Percentiles rank a stretch among this genome's conserved stretches.
These are phyloP conservation scores for Leccinum barrowsii DNA, from an alignment of 768 basidiomycete genomes.

Conservation along the genomic window DNA sequence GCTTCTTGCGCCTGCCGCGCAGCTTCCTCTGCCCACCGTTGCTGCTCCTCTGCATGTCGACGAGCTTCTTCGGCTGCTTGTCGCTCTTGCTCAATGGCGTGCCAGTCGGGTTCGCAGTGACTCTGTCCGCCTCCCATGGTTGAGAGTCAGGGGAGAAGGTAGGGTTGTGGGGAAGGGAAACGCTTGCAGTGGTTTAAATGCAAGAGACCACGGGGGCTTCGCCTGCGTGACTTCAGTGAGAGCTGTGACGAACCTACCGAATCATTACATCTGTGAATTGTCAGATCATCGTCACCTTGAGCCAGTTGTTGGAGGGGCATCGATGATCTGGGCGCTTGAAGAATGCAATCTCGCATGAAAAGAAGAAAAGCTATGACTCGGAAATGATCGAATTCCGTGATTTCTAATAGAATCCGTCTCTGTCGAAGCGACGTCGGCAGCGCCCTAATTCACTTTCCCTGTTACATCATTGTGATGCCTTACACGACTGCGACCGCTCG, in stretches of 20 bases:
- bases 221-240: too few species aligned
- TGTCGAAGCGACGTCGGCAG: neutral
- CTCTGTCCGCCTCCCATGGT: conserved; percentile 26
- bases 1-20: conserved; percentile 22
- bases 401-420: conserved; percentile 3
- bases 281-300: too few species aligned
- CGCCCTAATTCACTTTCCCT: neutral
- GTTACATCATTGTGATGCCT: conserved; percentile 2
- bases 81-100: conserved; percentile 19
- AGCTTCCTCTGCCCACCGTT: conserved; percentile 15
- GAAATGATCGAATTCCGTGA: neutral
- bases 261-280: too few species aligned
- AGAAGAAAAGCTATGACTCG: too few species aligned
- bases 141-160: neutral
- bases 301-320: too few species aligned
- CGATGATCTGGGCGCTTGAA: too few species aligned
- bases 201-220: neutral
- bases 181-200: too few species aligned
- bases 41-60: conserved; percentile 20
- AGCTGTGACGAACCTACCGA: too few species aligned
- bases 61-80: conserved; percentile 18
- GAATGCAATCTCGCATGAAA: too few species aligned
- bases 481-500: neutral
- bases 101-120: conserved; percentile 23
- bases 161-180: too few species aligned